Base-by-base conservation (phyloP, 257 asterid genomes). In the Ballota nigra region DNA sequence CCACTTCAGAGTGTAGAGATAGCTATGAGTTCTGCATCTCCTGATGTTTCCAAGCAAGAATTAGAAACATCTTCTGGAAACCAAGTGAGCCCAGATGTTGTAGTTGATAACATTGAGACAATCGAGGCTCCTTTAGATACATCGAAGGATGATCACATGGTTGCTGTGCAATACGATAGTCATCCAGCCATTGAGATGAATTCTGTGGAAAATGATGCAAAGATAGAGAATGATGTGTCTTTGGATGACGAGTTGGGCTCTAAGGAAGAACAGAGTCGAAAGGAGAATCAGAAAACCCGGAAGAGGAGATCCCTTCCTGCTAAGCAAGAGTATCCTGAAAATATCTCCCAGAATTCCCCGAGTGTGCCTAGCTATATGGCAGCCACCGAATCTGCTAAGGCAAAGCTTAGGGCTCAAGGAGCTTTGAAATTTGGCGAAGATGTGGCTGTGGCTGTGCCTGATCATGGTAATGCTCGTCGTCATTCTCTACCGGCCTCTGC, bases 281-380 rank as follows among this genome's bases (percentile, higher is more conserved):
- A 86, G 80, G 96, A 88, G 78, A 84, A 81, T 79, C 88, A 72
- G 60, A 90, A 84, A 73, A 47, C 73, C 63, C 73, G 86, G 75
- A 87, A 91, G 80, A 91, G 95, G 83, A 84, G 85, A 75, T 91
- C 96, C 22, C 87, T 89, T 56, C 92, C 96, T 8, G 82, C 90
- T 19, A 91, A 91, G 84, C 86, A 82, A 47, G 98, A 89, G 67
- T 75, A 78, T 70, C 60, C 85, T 34, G 98, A 91, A 75, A 91
- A 85, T 73, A 78, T 84, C 64, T 85, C 90, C 4, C 89, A 89
- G 79, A 90, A 88, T 47, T 60, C 89, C 41, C 86, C 89, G 31
- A 85, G 84, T 71, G 62, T 94, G 76, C 97, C 98, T 8, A 91
- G 98, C 75, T 94, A 94, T 75, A 94, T 94, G 98, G 92, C 89